Percentiles rank a stretch among this genome's conserved stretches.
Evolutionary conservation across 768 basidiomycete species (phyloP).

Genomic region (Pulveroboletus ravenelii): DNA sequence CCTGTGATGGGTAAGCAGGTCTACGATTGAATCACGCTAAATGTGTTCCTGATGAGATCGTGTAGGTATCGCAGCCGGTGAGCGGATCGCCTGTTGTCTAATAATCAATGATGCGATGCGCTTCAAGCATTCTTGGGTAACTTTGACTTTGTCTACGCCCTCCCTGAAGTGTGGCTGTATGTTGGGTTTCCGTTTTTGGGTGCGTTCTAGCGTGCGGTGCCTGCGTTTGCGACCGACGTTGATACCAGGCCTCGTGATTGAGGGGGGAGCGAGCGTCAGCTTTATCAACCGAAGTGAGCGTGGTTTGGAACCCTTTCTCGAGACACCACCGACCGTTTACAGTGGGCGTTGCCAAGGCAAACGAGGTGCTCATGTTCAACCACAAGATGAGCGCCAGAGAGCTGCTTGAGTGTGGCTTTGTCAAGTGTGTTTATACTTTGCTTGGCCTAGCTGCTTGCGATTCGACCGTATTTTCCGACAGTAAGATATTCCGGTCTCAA

Average conservation of each 20-base stretch:
- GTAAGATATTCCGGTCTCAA: constrained; percentile 57
- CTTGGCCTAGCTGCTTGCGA: background rate
- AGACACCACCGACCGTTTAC: background rate
- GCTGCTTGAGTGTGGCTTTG: constrained; percentile 54
- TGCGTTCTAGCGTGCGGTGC: constrained; percentile 1
- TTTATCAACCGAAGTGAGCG: constrained; percentile 61
- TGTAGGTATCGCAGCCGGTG: constrained; percentile 64
- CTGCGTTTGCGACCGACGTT: constrained; percentile 2
- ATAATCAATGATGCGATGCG: background rate
- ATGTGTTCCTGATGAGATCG: background rate
- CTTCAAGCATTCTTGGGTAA: constrained; percentile 58
- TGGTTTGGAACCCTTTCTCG: background rate
- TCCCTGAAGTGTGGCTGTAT: constrained; percentile 58
- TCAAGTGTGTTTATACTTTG: constrained; percentile 45
- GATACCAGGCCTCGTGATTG: constrained; percentile 53
- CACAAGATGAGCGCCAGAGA: constrained; percentile 60
- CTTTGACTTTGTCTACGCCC: constrained; percentile 69
- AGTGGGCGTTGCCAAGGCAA: constrained; percentile 70
- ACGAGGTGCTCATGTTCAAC: constrained; percentile 67
- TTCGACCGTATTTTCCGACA: constrained; percentile 20
- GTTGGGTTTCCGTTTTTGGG: constrained; percentile 68
- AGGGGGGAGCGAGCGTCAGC: constrained; percentile 65
- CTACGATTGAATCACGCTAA: background rate
- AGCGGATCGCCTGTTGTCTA: background rate
- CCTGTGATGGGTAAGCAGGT: constrained; percentile 60